Conservation (phyloP, 2,329 filamentous ascomycete species). For the Coniochaeta sp. region DNA sequence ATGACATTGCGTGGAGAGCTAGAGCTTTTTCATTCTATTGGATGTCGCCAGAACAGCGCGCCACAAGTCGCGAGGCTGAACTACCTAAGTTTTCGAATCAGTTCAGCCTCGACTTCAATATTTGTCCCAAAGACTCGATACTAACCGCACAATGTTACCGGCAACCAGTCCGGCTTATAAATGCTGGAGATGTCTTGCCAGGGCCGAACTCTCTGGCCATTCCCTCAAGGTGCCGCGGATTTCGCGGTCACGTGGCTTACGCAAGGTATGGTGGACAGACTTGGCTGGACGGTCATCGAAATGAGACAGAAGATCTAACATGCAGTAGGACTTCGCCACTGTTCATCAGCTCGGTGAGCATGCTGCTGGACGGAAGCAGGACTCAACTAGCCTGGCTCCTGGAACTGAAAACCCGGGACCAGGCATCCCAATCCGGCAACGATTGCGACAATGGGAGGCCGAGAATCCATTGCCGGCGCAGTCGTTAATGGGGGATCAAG, state of each 20-base stretch:
- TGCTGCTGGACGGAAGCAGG: background rate
- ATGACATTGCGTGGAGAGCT: background rate
- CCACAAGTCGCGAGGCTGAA: background rate
- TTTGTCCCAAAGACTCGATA: background rate
- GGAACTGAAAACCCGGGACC: background rate
- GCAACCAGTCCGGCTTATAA: slow-evolving; percentile 11
- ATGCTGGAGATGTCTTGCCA: slow-evolving; percentile 17
- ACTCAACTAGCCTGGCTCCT: background rate
- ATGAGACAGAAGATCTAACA: background rate
- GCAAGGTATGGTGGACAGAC: background rate
- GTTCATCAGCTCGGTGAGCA: background rate
- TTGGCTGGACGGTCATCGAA: background rate
- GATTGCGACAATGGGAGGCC: slow-evolving; percentile 32
- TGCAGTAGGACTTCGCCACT: background rate
- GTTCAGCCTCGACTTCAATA: background rate
- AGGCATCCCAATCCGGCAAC: slow-evolving; percentile 26
- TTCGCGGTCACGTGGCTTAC: background rate
- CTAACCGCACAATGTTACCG: background rate
- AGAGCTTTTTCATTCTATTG: background rate
- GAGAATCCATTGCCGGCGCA: slow-evolving; percentile 22
- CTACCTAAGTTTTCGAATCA: background rate
- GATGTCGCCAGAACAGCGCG: background rate
- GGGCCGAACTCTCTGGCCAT: background rate
- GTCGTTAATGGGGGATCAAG: slow-evolving; percentile 19
- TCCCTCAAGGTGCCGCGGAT: background rate